A percentile compares a stretch with the other conserved stretches of the same genome.
phyloP scores from a whole-genome alignment of 805 yeast genomes.

The Teunomyces barrocoloradensis region DNA sequence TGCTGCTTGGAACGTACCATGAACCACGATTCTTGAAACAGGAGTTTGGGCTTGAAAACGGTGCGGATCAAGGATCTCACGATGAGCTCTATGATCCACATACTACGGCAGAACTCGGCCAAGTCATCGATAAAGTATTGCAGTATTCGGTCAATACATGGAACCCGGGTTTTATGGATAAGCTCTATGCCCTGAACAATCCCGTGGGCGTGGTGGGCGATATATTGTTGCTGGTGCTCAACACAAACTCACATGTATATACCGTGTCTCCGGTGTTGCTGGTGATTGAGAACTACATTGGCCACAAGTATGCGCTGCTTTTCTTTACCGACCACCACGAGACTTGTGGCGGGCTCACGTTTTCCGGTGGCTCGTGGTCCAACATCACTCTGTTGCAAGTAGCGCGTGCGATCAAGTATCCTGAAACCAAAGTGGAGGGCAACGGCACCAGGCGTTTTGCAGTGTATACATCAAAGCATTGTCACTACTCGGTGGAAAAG shows the following conservation, averaged over 20 bases:
- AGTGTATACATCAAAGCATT: slow-evolving; percentile 65
- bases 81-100: slow-evolving; percentile 24
- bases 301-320: slow-evolving; percentile 62
- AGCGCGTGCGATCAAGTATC: slow-evolving; percentile 67
- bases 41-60: slow-evolving; percentile 16
- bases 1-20: slow-evolving; percentile 50
- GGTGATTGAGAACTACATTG: slow-evolving; percentile 67
- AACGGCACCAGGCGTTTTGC: slow-evolving; percentile 56
- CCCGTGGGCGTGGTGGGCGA: slow-evolving; percentile 81
- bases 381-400: slow-evolving; percentile 73
- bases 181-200: slow-evolving; percentile 80
- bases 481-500: slow-evolving; percentile 79
- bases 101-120: slow-evolving; percentile 33
- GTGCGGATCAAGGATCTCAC: slow-evolving; percentile 29
- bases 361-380: slow-evolving; percentile 87
- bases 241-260: slow-evolving; percentile 83
- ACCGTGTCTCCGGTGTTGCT: slow-evolving; percentile 82
- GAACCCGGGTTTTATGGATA: slow-evolving; percentile 85
- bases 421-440: slow-evolving; percentile 67
- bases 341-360: slow-evolving; percentile 77
- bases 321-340: slow-evolving; percentile 47
- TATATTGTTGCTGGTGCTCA: slow-evolving; percentile 60
- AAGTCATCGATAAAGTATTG: slow-evolving; percentile 54
- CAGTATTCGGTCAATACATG: slow-evolving; percentile 76
- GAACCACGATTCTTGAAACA: slow-evolving; percentile 48